phyloP scores from a whole-genome alignment of 306 rosid genomes.

The Notholithocarpus densiflorus region DNA sequence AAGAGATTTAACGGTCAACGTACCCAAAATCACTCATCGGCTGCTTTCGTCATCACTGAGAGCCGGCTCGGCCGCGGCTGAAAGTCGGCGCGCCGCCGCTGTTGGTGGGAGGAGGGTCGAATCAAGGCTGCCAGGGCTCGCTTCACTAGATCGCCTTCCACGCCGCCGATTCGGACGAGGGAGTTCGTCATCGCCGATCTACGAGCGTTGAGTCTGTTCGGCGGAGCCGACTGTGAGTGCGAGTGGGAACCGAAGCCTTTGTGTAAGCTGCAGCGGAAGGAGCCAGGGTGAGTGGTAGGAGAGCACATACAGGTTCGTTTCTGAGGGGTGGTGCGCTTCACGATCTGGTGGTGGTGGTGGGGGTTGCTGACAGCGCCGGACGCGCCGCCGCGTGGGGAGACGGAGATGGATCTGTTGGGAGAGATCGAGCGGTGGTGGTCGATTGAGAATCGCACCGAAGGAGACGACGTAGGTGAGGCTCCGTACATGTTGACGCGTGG shows the following conservation, averaged over 20 bases:
- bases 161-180: constrained; percentile 85
- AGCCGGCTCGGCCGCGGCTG: constrained; percentile 80
- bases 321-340: constrained; percentile 34
- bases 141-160: constrained; percentile 83
- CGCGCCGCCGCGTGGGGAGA: constrained; percentile 35
- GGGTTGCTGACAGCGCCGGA: not conserved
- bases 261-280: constrained; percentile 90
- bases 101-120: constrained; percentile 92
- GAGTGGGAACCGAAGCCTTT: constrained; percentile 36
- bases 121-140: constrained; percentile 83
- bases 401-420: constrained; percentile 73
- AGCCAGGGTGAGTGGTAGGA: constrained; percentile 92
- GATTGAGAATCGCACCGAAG: constrained; percentile 61
- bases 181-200: constrained; percentile 99
- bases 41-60: constrained; percentile 66
- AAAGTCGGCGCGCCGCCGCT: constrained; percentile 62
- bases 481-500: constrained; percentile 56
- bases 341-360: constrained; percentile 17
- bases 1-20: not conserved
- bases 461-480: constrained; percentile 31
- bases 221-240: constrained; percentile 27
- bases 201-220: constrained; percentile 79
- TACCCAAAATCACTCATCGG: constrained; percentile 21
- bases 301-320: constrained; percentile 93
- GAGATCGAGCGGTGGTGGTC: constrained; percentile 62